These are phyloP conservation scores for Podospora pseudoanserina DNA, from an alignment of 495 filamentous ascomycete species.

Conservation along the genomic window DNA sequence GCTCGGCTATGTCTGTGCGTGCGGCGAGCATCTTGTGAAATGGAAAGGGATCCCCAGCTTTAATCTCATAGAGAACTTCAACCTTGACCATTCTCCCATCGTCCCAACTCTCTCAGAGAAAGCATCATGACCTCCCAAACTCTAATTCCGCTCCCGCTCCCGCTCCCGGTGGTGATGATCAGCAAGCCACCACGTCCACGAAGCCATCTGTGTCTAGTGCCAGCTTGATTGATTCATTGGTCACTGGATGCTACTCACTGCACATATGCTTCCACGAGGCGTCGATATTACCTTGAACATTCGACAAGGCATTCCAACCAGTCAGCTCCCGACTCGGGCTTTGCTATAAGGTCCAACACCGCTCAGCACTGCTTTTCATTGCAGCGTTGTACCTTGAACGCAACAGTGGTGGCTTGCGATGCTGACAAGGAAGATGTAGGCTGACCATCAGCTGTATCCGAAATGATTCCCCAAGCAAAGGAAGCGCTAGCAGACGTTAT, in stretches of 20 bases:
- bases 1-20: not conserved
- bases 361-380: not conserved
- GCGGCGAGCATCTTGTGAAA: not conserved
- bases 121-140: not conserved
- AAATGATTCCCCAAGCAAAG: not conserved
- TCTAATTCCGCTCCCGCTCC: not conserved
- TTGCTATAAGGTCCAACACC: not conserved
- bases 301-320: not conserved
- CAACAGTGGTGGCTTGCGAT: not conserved
- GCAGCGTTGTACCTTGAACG: not conserved
- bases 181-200: too few relatives aligned
- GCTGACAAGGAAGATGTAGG: not conserved
- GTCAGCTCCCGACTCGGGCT: not conserved
- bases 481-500: not conserved
- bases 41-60: not conserved
- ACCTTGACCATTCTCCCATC: not conserved
- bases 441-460: not conserved
- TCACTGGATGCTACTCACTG: not conserved
- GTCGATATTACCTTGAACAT: not conserved
- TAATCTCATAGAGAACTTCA: not conserved
- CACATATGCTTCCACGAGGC: constrained; percentile 1
- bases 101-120: not conserved
- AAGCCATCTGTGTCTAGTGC: too few relatives aligned
- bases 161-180: too few relatives aligned
- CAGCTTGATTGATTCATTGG: not conserved